phyloP scores from a whole-genome alignment of 176 grass and related monocot genomes.

The maize (Zea mays) region DNA sequence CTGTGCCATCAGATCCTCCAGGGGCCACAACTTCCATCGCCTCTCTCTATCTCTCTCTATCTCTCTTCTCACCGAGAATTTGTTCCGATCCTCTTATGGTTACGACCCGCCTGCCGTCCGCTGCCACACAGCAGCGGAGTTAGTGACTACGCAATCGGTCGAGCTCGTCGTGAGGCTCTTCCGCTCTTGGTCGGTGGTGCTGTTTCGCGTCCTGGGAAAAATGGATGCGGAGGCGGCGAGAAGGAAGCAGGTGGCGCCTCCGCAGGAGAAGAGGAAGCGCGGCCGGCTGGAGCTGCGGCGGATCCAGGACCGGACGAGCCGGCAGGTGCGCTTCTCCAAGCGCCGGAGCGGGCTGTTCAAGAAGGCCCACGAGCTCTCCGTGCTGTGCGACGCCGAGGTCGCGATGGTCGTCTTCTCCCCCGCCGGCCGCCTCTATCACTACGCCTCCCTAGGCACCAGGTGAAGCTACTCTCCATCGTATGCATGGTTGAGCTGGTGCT shows the following conservation, averaged over 20 bases:
- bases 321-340: constrained; percentile 69
- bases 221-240: not conserved
- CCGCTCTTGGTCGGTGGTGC: not conserved
- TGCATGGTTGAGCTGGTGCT: too few relatives aligned
- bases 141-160: not conserved
- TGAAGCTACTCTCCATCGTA: not conserved
- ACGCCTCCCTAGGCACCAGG: constrained; percentile 24
- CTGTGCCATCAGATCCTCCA: not conserved
- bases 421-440: constrained; percentile 45
- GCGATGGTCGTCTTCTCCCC: constrained; percentile 63
- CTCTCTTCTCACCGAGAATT: not conserved
- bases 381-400: constrained; percentile 61
- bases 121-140: not conserved
- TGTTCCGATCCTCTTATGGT: not conserved
- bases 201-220: not conserved
- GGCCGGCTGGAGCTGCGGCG: constrained; percentile 40
- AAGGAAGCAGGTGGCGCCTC: not conserved
- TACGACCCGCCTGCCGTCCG: not conserved
- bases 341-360: constrained; percentile 56
- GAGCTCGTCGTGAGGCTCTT: too few relatives aligned
- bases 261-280: constrained; percentile 19
- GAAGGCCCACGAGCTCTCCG: constrained; percentile 62
- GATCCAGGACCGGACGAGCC: constrained; percentile 46
- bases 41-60: too few relatives aligned
- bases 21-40: not conserved